Conservation (phyloP, 257 asterid species). For the Salvia miltiorrhiza region DNA sequence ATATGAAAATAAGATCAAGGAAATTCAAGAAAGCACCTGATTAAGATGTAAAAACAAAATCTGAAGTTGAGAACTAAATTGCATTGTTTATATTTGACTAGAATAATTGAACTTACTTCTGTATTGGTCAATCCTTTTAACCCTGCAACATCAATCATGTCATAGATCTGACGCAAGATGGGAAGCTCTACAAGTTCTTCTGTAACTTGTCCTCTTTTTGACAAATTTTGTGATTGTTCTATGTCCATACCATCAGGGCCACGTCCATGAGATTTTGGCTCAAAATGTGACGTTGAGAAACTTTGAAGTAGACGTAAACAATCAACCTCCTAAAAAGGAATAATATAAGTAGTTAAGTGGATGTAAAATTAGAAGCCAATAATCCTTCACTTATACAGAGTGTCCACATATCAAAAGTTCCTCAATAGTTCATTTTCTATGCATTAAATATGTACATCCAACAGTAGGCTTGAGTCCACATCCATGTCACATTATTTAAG, state of each 20-base stretch:
- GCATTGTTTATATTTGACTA: constrained; percentile 8
- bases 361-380: neutral
- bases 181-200: constrained; percentile 90
- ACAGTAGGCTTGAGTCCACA: neutral
- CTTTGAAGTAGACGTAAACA: constrained; percentile 76
- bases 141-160: constrained; percentile 83
- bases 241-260: constrained; percentile 38
- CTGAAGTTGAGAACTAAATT: neutral
- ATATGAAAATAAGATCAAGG: constrained; percentile 1
- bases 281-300: constrained; percentile 72
- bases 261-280: constrained; percentile 46
- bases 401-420: neutral
- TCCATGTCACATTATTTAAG: neutral
- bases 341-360: constrained; percentile 3
- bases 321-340: constrained; percentile 54
- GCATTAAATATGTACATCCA: neutral
- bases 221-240: constrained; percentile 41
- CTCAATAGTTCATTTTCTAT: neutral
- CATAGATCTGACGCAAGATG: constrained; percentile 76
- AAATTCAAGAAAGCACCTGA: neutral
- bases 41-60: neutral
- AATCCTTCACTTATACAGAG: neutral
- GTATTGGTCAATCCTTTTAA: constrained; percentile 65
- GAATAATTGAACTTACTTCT: constrained; percentile 51
- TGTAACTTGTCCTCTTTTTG: constrained; percentile 66